Percentiles rank a stretch among this genome's conserved stretches.
Evolutionary conservation across 2,329 filamentous ascomycete genomes (phyloP).

Genomic region (Trichophyton rubrum): DNA sequence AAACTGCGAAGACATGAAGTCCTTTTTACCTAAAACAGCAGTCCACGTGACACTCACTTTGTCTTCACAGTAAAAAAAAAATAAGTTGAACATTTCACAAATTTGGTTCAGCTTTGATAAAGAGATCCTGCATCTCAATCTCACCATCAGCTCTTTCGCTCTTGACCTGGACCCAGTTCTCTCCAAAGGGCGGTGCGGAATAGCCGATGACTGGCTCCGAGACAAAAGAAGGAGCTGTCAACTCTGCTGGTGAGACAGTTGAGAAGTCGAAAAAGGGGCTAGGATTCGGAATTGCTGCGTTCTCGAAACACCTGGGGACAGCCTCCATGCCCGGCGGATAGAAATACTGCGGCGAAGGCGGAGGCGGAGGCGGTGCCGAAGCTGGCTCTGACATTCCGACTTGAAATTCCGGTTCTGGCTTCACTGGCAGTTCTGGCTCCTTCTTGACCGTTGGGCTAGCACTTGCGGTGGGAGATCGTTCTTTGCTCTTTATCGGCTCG

Average conservation of each 20-base stretch:
- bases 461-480: background rate
- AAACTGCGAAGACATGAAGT: background rate
- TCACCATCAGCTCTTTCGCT: conserved; percentile 13
- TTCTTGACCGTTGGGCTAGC: conserved; percentile 6
- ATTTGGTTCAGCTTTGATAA: conserved; percentile 17
- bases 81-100: background rate
- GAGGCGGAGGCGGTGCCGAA: too few relatives aligned
- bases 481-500: background rate
- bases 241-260: conserved; percentile 15
- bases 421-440: conserved; percentile 6
- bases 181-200: conserved; percentile 10
- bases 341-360: background rate
- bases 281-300: background rate
- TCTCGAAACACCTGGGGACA: background rate
- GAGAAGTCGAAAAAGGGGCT: background rate
- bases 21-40: background rate
- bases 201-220: conserved; percentile 8
- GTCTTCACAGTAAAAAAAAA: background rate
- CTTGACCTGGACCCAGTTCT: conserved; percentile 19
- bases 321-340: background rate
- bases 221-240: conserved; percentile 10
- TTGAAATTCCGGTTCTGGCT: conserved; percentile 1
- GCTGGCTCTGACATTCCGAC: background rate
- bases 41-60: background rate
- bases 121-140: conserved; percentile 10